These are phyloP conservation scores for Venturia aucupariae DNA, from an alignment of 2,329 filamentous ascomycete genomes.

Conservation along the genomic window DNA sequence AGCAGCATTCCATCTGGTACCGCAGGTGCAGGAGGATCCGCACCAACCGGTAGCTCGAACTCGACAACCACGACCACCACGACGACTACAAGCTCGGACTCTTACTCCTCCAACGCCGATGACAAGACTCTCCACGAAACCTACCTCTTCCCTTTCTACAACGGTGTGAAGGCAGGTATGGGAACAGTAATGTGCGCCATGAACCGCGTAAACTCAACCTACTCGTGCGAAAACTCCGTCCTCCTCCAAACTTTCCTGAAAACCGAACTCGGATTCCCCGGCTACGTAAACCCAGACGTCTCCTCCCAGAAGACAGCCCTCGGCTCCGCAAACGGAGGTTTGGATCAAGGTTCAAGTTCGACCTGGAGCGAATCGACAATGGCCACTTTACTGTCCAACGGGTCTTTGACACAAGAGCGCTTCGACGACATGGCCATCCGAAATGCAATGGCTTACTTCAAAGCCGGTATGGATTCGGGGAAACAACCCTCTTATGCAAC, in stretches of 20 bases:
- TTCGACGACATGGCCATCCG: conserved; percentile 87
- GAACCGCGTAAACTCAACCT: conserved; percentile 38
- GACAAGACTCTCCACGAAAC: conserved; percentile 55
- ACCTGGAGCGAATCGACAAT: conserved; percentile 87
- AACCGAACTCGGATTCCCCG: conserved; percentile 78
- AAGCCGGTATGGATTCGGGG: conserved; percentile 47
- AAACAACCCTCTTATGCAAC: conserved; percentile 29
- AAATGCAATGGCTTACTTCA: conserved; percentile 60
- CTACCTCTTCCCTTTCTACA: conserved; percentile 48
- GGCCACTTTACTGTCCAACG: conserved; percentile 68
- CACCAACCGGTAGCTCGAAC: background rate
- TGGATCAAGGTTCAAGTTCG: conserved; percentile 70
- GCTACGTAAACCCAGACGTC: conserved; percentile 82
- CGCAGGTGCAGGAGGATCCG: background rate
- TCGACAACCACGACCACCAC: background rate
- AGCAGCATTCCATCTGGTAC: background rate
- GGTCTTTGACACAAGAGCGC: conserved; percentile 76
- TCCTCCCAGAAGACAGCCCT: conserved; percentile 76
- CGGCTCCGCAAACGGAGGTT: conserved; percentile 65
- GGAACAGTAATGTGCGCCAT: conserved; percentile 68
- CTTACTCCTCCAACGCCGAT: conserved; percentile 51
- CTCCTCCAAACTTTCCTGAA: conserved; percentile 74
- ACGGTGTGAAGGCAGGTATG: conserved; percentile 41
- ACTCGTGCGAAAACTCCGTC: conserved; percentile 68
- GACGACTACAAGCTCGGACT: conserved; percentile 48